Conservation (phyloP, 225 moss, liverwort and hornwort genomes). For the Lunularia cruciata region DNA sequence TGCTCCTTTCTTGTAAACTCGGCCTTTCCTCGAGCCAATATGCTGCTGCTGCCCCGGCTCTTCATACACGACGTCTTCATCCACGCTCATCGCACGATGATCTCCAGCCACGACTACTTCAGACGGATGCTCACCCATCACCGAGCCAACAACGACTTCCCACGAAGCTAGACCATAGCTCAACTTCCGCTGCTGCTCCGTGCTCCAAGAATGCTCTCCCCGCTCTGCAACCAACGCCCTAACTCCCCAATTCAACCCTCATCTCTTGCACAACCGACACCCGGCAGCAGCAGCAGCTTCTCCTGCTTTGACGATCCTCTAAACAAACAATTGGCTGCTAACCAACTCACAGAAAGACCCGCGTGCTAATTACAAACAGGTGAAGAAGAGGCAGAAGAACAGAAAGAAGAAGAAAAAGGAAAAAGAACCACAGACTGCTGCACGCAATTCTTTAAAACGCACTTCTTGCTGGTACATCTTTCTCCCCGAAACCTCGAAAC, state of each 20-base stretch:
- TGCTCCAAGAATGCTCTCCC: constrained; percentile 24
- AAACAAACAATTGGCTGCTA: too few relatives aligned
- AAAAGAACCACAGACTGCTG: constrained; percentile 9
- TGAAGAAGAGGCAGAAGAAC: neutral
- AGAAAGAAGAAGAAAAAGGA: neutral
- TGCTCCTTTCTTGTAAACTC: constrained; percentile 71
- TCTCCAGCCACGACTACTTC: constrained; percentile 14
- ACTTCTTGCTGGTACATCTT: constrained; percentile 19
- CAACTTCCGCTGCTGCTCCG: constrained; percentile 6
- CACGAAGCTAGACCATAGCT: constrained; percentile 17
- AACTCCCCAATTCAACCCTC: constrained; percentile 10
- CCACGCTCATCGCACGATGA: constrained; percentile 26
- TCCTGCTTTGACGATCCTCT: neutral
- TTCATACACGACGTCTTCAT: constrained; percentile 51
- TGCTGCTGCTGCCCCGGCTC: constrained; percentile 31
- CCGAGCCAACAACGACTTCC: constrained; percentile 14
- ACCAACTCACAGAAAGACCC: too few relatives aligned
- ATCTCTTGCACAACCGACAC: constrained; percentile 14
- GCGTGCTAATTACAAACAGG: too few relatives aligned
- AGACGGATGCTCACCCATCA: constrained; percentile 28
- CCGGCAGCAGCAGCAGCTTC: neutral
- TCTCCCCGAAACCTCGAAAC: constrained; percentile 21
- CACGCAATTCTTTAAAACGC: constrained; percentile 16
- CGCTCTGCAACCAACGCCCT: constrained; percentile 24
- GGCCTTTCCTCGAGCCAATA: constrained; percentile 54